phyloP scores from a whole-genome alignment of 1,139 yeast genomes.

The Debaryomycetaceae sp. region DNA sequence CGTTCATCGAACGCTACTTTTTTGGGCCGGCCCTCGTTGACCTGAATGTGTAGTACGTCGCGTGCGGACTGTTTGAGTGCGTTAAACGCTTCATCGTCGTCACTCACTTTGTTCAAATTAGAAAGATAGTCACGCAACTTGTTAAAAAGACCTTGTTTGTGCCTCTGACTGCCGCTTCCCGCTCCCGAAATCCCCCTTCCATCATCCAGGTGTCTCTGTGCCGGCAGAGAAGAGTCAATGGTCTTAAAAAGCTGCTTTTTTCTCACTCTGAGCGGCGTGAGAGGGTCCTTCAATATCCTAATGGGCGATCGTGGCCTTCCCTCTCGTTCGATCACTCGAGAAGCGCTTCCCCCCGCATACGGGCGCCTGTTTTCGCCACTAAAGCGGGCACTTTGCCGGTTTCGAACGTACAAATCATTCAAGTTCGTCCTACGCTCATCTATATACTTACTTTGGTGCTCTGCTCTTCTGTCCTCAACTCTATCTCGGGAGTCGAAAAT shows the following conservation, averaged over 20 bases:
- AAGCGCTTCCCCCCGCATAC: background rate
- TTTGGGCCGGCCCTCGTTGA: slow-evolving; percentile 6
- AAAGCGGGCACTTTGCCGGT: background rate
- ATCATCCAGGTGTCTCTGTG: slow-evolving; percentile 1
- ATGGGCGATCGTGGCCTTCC: slow-evolving; percentile 10
- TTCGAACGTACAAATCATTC: background rate
- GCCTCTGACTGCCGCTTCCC: background rate
- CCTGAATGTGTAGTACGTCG: slow-evolving; percentile 8
- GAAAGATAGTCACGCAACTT: slow-evolving; percentile 11
- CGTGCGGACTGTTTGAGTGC: slow-evolving; percentile 12
- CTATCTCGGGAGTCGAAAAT: background rate
- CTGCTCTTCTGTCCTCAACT: background rate
- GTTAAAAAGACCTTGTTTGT: slow-evolving; percentile 10
- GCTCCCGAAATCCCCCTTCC: background rate
- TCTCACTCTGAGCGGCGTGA: slow-evolving; percentile 7
- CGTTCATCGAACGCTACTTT: slow-evolving; percentile 7
- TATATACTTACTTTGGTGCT: background rate
- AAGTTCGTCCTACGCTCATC: background rate
- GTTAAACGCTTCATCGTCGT: slow-evolving; percentile 8
- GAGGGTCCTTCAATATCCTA: slow-evolving; percentile 7
- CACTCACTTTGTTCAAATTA: slow-evolving; percentile 9
- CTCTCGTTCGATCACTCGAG: background rate
- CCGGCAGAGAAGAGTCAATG: slow-evolving; percentile 6
- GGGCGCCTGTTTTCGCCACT: background rate
- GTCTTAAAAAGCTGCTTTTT: slow-evolving; percentile 11